A percentile compares a stretch with the other conserved stretches of the same genome.
phyloP scores from a whole-genome alignment of 495 filamentous ascomycete species.

The Penicillium bialowiezense region DNA sequence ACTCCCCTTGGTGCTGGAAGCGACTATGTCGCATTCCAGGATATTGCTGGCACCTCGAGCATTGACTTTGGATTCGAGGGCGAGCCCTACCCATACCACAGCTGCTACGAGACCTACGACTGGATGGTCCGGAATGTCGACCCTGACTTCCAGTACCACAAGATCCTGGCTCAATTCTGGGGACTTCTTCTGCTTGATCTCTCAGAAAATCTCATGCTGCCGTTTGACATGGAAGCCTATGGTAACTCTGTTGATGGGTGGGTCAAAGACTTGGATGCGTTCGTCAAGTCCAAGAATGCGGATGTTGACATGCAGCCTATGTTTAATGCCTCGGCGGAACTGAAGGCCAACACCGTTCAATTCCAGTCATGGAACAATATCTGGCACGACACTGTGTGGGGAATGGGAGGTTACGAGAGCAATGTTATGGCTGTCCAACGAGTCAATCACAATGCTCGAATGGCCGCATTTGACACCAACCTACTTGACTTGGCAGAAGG shows the following conservation, averaged over 20 bases:
- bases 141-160: conserved; percentile 80
- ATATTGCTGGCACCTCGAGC: conserved; percentile 87
- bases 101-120: conserved; percentile 84
- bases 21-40: conserved; percentile 89
- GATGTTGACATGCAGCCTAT: conserved; percentile 57
- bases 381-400: conserved; percentile 68
- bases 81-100: conserved; percentile 68
- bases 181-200: conserved; percentile 83
- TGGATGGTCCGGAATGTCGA: conserved; percentile 81
- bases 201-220: conserved; percentile 73
- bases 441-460: conserved; percentile 65
- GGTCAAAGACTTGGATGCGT: conserved; percentile 62
- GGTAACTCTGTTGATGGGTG: conserved; percentile 59
- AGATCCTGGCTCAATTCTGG: conserved; percentile 72
- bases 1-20: conserved; percentile 74
- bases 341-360: conserved; percentile 54
- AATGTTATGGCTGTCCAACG: conserved; percentile 60
- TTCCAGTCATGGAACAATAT: conserved; percentile 72
- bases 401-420: conserved; percentile 67
- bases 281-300: conserved; percentile 54
- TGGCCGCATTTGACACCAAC: conserved; percentile 79
- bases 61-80: conserved; percentile 82
- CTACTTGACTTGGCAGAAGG: conserved; percentile 68
- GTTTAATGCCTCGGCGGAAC: conserved; percentile 55
- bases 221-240: conserved; percentile 81